A percentile compares a stretch with the other conserved stretches of the same genome.
These are phyloP conservation scores for Linderniella brevidens DNA, from an alignment of 257 asterid species.

Conservation along the genomic window DNA sequence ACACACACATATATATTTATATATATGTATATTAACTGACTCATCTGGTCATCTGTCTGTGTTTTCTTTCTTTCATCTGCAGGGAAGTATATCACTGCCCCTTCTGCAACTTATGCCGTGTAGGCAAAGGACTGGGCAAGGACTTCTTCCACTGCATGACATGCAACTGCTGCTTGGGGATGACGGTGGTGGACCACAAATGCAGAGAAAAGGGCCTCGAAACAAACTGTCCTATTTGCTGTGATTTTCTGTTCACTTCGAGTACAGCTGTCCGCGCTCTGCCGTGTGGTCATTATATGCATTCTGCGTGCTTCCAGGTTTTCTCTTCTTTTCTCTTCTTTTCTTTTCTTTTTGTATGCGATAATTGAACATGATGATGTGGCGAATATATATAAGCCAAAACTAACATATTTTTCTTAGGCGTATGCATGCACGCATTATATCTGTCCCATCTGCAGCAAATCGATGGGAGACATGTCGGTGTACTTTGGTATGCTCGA, in stretches of 20 bases:
- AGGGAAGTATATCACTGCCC: constrained; percentile 96
- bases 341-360: background rate
- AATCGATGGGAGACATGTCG: constrained; percentile 99
- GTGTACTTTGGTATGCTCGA: constrained; percentile 96
- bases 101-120: constrained; percentile 88
- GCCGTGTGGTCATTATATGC: constrained; percentile 97
- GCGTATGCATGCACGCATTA: constrained; percentile 93
- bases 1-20: no score
- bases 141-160: constrained; percentile 97
- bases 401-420: constrained; percentile 17
- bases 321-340: background rate
- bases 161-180: constrained; percentile 82
- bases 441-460: constrained; percentile 93
- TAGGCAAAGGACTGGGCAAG: constrained; percentile 84
- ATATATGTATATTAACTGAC: background rate
- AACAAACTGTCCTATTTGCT: constrained; percentile 92
- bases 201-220: constrained; percentile 95
- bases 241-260: constrained; percentile 86
- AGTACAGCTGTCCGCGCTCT: constrained; percentile 82
- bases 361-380: background rate
- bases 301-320: constrained; percentile 99
- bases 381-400: constrained; percentile 9
- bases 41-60: background rate
- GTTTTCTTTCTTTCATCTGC: background rate
- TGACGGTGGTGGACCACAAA: constrained; percentile 69